Evolutionary conservation across 768 basidiomycete species (phyloP), one percentile per base, ranked within the genome.

Genomic region (Botryobasidium botryosum): DNA sequence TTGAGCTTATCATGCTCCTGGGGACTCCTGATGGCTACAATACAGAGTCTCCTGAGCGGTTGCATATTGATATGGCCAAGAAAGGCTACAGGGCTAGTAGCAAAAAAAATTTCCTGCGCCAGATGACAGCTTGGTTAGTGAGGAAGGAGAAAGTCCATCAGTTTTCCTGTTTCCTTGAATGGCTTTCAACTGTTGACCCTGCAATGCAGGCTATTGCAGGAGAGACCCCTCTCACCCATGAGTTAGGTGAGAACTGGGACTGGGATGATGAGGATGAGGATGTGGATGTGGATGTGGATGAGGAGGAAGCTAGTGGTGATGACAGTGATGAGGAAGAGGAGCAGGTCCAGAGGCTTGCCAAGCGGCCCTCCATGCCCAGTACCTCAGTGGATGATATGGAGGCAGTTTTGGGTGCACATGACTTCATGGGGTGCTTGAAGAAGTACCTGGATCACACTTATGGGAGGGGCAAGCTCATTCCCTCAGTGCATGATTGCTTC

Each of bases 41-140:
- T 46, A 63, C 59, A 0, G 64, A 68, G 47, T 23, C 36, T 0
- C 49, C 60, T 0, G 64, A 68, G 50, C 59, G 60, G n/a, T n/a
- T n/a, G n/a, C n/a, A n/a, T n/a, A n/a, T n/a, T n/a, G n/a, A n/a
- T n/a, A n/a, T n/a, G n/a, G 63, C 65, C 1, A 70, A 70, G 49
- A 31, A 51, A 40, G 63, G 59, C 2, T 64, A 52, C 20, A 15
- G 54, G 21, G 52, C 60, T 6, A 54, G 52, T 2, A 66, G 64
- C 45, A 59, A 62, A 31, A 58, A 57, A 4, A 47, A 61, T 17
- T 61, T 59, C 35, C 52, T 56, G 54, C 56, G 49, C 31, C 68
- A 68, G 44, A 70, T 70, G 68, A 59, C 61, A 1, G 23, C 40
- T 0, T 66, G 62, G 62, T 53, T 70, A 0, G 36, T 45, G 1